Evolutionary conservation across 768 basidiomycete genomes (phyloP).

Genomic region (Boletus eberwhitei): DNA sequence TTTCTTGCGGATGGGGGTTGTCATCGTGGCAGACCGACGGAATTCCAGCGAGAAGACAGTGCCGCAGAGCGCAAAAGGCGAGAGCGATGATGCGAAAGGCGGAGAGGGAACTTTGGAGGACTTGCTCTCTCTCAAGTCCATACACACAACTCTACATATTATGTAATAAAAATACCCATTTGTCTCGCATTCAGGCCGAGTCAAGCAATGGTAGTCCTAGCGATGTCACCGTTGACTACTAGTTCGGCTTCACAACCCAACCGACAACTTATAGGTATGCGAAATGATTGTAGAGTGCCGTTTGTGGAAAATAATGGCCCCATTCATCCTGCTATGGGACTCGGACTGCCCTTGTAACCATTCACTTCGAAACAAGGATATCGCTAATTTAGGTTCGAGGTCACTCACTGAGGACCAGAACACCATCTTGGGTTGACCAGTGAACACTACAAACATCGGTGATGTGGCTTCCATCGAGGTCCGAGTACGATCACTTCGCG

Average conservation of each 20-base stretch:
- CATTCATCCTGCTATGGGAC: neutral
- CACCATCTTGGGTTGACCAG: neutral
- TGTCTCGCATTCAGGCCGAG: neutral
- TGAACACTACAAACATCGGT: neutral
- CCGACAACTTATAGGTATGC: neutral
- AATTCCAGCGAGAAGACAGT: constrained; percentile 5
- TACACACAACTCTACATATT: constrained; percentile 11
- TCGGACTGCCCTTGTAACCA: neutral
- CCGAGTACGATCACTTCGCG: neutral
- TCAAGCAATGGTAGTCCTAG: neutral
- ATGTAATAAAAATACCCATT: constrained; percentile 16
- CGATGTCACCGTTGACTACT: neutral
- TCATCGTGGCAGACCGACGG: constrained; percentile 29
- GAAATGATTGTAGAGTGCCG: neutral
- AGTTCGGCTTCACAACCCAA: neutral
- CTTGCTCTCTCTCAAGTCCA: neutral
- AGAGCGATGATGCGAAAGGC: constrained; percentile 12
- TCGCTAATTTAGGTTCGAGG: too few relatives aligned
- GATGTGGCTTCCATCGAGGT: neutral
- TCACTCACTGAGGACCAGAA: too few relatives aligned
- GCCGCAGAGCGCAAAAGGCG: constrained; percentile 3
- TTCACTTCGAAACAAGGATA: neutral
- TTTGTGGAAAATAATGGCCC: neutral
- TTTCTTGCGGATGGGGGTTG: constrained; percentile 79
- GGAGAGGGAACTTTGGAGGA: constrained; percentile 16